Base-by-base conservation (phyloP, 2,329 filamentous ascomycete species). In the Bipolaris gigantea region DNA sequence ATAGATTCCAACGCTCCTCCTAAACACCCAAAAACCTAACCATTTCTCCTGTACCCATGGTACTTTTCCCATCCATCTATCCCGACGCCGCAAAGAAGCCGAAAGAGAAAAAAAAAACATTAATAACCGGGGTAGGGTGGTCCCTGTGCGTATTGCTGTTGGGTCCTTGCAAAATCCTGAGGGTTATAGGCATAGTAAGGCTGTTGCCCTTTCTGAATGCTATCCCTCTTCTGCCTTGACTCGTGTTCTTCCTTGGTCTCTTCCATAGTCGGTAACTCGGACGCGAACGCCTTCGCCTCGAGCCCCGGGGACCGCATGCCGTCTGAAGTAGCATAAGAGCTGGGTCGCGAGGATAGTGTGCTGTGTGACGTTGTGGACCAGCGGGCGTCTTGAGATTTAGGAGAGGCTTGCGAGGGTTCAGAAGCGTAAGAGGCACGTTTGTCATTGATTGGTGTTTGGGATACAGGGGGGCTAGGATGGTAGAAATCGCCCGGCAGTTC, bases 401-500 rank as follows among this genome's bases (percentile, higher is more conserved):
- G 69, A 1, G 71, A 73, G 11, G 63, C 51, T 9, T 50, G 50
- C 2, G 58, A 45, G 10, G 67, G 50, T 39, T 56, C 63, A 4
- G 70, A 67, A 13, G 53, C 48, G 6, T 52, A 62, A 0, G 70
- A 71, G 8, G 56, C 56, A 38, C 67, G 63, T 15, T 62, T 54
- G 16, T 67, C 57, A 46, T 62, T 58, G 15, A 70, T 64, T 16
- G 67, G 60, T 4, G 71, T 58, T 41, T 66, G 63, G n/a, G 50
- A 60, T 10, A 70, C 69, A 2, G 65, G 68, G 4, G 54, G 16
- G 23, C 72, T 70, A 2, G 72, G 62, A 36, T 76, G 69, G 56
- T 74, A 74, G 59, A 69, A 76, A 34, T 76, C 75, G 49, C 76
- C 77, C 9, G 74, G 75, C 2, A 79, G 61, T 50, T 79, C 77